Evolutionary conservation across 225 moss, liverwort and hornwort genomes (phyloP).

Genomic region (Climacium dendroides): DNA sequence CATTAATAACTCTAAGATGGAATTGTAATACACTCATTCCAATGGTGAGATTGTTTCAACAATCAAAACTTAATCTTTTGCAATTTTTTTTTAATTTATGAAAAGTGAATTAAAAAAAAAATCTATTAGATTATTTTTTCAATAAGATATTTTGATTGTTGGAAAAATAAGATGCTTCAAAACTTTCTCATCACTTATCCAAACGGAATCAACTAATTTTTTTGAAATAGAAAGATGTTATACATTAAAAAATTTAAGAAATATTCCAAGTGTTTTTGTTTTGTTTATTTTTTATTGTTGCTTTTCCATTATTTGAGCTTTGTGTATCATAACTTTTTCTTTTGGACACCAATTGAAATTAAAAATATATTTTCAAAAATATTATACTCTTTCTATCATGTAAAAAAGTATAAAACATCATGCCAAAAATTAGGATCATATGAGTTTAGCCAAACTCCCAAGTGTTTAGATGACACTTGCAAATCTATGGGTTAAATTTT

Average conservation of each 20-base stretch:
- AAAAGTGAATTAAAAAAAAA: not conserved
- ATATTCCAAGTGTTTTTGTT: no score
- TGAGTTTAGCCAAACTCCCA: rapidly evolving
- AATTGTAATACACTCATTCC: not conserved
- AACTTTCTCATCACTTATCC: not conserved
- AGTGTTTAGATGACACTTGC: rapidly evolving
- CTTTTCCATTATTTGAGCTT: not conserved
- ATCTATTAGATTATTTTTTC: not conserved
- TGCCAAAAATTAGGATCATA: not conserved
- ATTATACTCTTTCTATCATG: no score
- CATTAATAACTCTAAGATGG: not conserved
- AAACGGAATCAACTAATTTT: not conserved
- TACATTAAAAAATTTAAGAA: no score
- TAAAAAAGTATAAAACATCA: no score
- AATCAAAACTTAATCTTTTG: not conserved
- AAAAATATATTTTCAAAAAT: not conserved
- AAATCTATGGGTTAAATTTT: not conserved
- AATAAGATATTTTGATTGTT: not conserved
- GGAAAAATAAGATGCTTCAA: no score
- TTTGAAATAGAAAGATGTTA: not conserved
- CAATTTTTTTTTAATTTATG: not conserved
- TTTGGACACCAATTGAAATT: not conserved
- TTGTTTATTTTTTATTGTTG: no score
- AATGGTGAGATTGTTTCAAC: not conserved
- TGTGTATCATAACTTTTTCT: not conserved